A percentile compares a stretch with the other conserved stretches of the same genome.
Conservation (phyloP, 2,329 filamentous ascomycete species). For the Ramularia collo-cygni region DNA sequence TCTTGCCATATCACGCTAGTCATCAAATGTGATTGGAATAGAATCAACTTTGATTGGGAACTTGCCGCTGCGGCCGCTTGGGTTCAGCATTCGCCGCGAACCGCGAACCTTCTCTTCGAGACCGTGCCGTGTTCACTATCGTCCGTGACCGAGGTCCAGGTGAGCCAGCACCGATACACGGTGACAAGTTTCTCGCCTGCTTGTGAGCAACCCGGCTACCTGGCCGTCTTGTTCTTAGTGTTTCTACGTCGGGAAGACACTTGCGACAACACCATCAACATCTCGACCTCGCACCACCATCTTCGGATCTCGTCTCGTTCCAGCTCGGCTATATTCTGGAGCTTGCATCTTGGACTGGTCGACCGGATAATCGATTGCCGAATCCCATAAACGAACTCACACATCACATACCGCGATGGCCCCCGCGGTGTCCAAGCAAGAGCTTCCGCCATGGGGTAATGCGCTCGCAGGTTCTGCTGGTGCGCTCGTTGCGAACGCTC, state of each 20-base stretch:
- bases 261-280: neutral
- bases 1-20: too few relatives aligned
- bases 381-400: neutral
- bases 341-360: slow-evolving; percentile 1
- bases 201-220: neutral
- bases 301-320: slow-evolving; percentile 7
- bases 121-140: too few relatives aligned
- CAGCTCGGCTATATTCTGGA: slow-evolving; percentile 6
- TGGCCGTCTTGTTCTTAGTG: neutral
- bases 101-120: too few relatives aligned
- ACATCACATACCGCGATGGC: slow-evolving; percentile 19
- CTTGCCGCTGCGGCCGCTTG: too few relatives aligned
- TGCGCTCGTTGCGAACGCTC: slow-evolving; percentile 86
- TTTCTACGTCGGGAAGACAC: too few relatives aligned
- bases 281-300: slow-evolving; percentile 1
- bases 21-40: too few relatives aligned
- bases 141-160: slow-evolving; percentile 2
- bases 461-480: slow-evolving; percentile 89
- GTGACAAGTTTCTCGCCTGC: neutral
- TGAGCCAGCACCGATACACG: slow-evolving; percentile 1
- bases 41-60: too few relatives aligned
- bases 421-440: slow-evolving; percentile 33
- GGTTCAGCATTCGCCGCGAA: too few relatives aligned
- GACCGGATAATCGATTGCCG: neutral
- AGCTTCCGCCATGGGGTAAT: slow-evolving; percentile 84